Evolutionary conservation across 2,329 filamentous ascomycete genomes (phyloP).

Genomic region (Epichloe typhina): DNA sequence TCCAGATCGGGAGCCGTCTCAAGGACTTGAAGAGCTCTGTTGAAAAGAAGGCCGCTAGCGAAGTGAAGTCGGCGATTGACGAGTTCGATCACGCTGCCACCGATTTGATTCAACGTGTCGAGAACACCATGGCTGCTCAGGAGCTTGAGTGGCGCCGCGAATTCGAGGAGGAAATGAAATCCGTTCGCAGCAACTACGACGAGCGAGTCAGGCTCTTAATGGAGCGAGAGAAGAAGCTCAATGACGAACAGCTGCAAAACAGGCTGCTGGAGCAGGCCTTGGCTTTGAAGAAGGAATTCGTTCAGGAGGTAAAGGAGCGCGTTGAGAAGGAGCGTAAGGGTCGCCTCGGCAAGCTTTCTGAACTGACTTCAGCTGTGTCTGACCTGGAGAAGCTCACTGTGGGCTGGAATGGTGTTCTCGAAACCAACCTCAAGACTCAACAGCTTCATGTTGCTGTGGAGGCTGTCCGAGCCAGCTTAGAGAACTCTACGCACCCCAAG

Average conservation of each 20-base stretch:
- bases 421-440: constrained; percentile 83
- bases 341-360: constrained; percentile 71
- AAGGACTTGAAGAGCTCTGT: constrained; percentile 55
- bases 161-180: constrained; percentile 75
- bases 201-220: constrained; percentile 67
- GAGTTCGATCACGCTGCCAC: constrained; percentile 81
- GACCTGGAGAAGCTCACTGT: constrained; percentile 80
- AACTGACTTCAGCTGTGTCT: constrained; percentile 62
- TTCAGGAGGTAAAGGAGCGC: constrained; percentile 60
- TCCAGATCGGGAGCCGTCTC: constrained; percentile 68
- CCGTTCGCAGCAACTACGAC: constrained; percentile 64
- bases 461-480: constrained; percentile 72
- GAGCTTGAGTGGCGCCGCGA: constrained; percentile 76
- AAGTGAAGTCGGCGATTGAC: constrained; percentile 56
- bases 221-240: constrained; percentile 64
- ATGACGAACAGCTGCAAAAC: constrained; percentile 74
- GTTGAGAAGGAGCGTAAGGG: constrained; percentile 83
- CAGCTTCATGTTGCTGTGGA: constrained; percentile 94
- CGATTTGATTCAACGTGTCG: constrained; percentile 78
- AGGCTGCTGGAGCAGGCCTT: constrained; percentile 83
- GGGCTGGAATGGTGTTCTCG: constrained; percentile 83
- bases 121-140: constrained; percentile 68
- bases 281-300: constrained; percentile 73
- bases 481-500: constrained; percentile 54
- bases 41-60: constrained; percentile 57